Evolutionary conservation across 192 early-diverging fungal species (phyloP), one percentile per base, ranked within the genome.

Genomic region (Allomyces macrogynus): DNA sequence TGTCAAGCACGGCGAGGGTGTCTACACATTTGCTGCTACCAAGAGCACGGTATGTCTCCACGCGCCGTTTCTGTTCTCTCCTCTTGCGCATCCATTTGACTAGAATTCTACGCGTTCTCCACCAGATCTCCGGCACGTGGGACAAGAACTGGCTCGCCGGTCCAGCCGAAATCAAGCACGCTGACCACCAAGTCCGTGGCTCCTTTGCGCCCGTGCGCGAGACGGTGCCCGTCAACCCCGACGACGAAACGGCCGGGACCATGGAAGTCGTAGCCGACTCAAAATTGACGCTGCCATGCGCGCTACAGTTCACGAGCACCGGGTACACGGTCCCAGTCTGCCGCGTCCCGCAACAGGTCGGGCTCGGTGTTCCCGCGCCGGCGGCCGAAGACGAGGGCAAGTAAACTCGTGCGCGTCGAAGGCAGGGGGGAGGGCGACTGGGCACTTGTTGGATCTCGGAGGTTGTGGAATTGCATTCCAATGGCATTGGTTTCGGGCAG

Each of bases 1-100:
- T 71, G 23, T 72, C 57, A 79, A 78, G 66, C 68, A 83, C 65
- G 81, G 81, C 23, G 62, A 72, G 40, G 81, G 81, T 60, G 62
- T 66, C 18, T 66, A 63, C 61, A 73, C 67, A 2, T 22, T 68
- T 69, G 69, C 71, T 62, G 67, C 64, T 42, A 71, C 69, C 24
- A 75, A 75, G 24, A 78, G 80, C 68, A 81, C 80, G 68, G 76
- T 77, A 70, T 14, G 4, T 22, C 7, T 23, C 65, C 49, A 9
- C 9, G 11, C n/a, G 49, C 18, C n/a, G 32, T 67, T 9, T 70
- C n/a, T 1, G 14, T 60, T 60, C 11, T 22, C 61, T 40, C 10
- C 22, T 61, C 11, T 23, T 10, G 11, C 66, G 1, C n/a, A 23
- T 8, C 0, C 16, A 24, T 10, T 1, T 25, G 1, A 22, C 11